phyloP scores from a whole-genome alignment of 805 yeast genomes.

The Kodamaea kaohsiungensis region DNA sequence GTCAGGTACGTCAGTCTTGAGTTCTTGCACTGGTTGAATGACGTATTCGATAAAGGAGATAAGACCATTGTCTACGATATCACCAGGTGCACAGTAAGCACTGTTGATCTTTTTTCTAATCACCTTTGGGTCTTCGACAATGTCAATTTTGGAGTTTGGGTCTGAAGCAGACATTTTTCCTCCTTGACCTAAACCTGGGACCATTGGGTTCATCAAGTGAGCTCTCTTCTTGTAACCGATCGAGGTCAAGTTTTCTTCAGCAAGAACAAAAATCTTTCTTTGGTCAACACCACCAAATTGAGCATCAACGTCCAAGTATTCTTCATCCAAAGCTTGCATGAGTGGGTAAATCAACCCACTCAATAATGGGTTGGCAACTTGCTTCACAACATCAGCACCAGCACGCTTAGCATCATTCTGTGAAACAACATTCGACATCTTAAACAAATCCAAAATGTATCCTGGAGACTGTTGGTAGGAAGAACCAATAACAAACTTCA shows the following conservation, averaged over 20 bases:
- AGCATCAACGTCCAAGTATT: constrained; percentile 81
- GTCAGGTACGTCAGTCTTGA: constrained; percentile 57
- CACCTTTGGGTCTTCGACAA: constrained; percentile 82
- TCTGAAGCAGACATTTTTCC: constrained; percentile 99
- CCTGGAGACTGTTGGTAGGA: constrained; percentile 79
- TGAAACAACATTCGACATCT: constrained; percentile 77
- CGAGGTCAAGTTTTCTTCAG: constrained; percentile 87
- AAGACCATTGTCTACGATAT: constrained; percentile 85
- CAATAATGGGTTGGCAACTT: constrained; percentile 89
- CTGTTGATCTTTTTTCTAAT: constrained; percentile 88
- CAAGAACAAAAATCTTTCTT: constrained; percentile 94
- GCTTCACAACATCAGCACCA: constrained; percentile 99
- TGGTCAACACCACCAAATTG: constrained; percentile 99
- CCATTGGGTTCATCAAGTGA: constrained; percentile 98
- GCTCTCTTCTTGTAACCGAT: constrained; percentile 97
- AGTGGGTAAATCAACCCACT: constrained; percentile 95
- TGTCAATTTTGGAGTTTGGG: constrained; percentile 95
- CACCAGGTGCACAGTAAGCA: constrained; percentile 96
- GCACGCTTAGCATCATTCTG: constrained; percentile 98
- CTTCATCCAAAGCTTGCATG: constrained; percentile 98
- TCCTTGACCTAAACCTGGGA: constrained; percentile 95
- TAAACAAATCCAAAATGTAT: constrained; percentile 88
- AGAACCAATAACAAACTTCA: constrained; percentile 83
- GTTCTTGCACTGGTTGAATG: constrained; percentile 80
- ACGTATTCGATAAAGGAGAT: constrained; percentile 84